Evolutionary conservation across 1,139 yeast species (phyloP).

Genomic region (Candida sp.): DNA sequence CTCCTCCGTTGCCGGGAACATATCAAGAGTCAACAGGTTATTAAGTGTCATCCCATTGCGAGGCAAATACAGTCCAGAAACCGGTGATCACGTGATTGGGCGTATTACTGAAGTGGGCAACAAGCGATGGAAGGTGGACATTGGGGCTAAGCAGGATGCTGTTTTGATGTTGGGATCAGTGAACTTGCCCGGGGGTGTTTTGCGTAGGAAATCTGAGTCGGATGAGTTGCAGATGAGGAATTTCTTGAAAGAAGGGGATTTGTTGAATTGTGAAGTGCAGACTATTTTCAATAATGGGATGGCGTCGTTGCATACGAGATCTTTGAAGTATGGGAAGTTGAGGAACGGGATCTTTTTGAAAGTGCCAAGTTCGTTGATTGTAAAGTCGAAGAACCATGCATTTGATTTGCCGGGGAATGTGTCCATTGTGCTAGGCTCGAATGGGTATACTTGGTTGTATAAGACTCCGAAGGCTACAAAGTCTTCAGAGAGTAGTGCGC

Average conservation of each 20-base stretch:
- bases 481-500: slow-evolving; percentile 18
- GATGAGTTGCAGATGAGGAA: slow-evolving; percentile 97
- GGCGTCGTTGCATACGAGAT: slow-evolving; percentile 94
- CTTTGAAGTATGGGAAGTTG: slow-evolving; percentile 92
- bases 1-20: slow-evolving; percentile 92
- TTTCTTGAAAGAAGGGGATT: slow-evolving; percentile 96
- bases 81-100: slow-evolving; percentile 97
- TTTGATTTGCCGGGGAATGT: slow-evolving; percentile 91
- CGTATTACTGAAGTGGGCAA: slow-evolving; percentile 94
- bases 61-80: slow-evolving; percentile 90
- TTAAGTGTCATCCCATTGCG: slow-evolving; percentile 85
- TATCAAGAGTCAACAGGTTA: slow-evolving; percentile 84
- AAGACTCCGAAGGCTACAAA: slow-evolving; percentile 55
- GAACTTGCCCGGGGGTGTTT: slow-evolving; percentile 95
- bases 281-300: slow-evolving; percentile 88
- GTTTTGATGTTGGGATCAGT: slow-evolving; percentile 93
- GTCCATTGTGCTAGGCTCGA: slow-evolving; percentile 88
- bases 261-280: slow-evolving; percentile 96
- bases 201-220: slow-evolving; percentile 91
- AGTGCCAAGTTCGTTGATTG: slow-evolving; percentile 82
- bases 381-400: slow-evolving; percentile 86
- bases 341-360: slow-evolving; percentile 86
- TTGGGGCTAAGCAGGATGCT: slow-evolving; percentile 94
- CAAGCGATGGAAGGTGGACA: slow-evolving; percentile 96
- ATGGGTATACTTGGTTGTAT: slow-evolving; percentile 93